Evolutionary conservation across 148 eudicot genomes (phyloP).

Genomic region (Chenopodium quinoa): DNA sequence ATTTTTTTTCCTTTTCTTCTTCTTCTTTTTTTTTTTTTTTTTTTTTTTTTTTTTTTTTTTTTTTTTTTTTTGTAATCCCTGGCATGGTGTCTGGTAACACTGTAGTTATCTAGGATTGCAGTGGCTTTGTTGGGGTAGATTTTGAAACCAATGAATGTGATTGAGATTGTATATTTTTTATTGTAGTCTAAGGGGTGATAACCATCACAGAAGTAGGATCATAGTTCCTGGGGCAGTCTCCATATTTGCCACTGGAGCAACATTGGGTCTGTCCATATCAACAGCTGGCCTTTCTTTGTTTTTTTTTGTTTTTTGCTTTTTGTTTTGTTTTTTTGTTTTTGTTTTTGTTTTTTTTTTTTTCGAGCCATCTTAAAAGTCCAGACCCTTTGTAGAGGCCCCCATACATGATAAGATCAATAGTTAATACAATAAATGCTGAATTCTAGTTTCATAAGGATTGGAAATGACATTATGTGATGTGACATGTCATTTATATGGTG

Average conservation of each 20-base stretch:
- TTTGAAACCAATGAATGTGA: constrained; percentile 1
- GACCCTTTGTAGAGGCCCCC: not conserved
- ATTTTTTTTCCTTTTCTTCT: not conserved
- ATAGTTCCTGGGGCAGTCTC: not conserved
- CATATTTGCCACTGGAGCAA: not conserved
- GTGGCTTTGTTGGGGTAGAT: not conserved
- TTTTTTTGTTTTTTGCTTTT: not conserved
- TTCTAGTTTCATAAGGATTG: not conserved
- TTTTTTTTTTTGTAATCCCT: too few species aligned
- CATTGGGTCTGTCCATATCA: not conserved
- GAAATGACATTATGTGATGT: not conserved
- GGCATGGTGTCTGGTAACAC: not conserved
- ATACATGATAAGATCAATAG: not conserved
- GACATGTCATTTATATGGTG: not conserved
- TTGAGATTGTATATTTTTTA: not conserved
- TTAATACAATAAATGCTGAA: not conserved
- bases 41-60: too few species aligned
- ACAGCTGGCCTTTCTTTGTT: not conserved
- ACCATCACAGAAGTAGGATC: not conserved
- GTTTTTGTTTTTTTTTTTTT: not conserved
- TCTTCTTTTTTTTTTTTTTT: too few species aligned
- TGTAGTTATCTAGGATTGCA: not conserved
- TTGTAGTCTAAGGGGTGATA: too few species aligned
- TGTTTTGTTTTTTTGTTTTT: too few species aligned
- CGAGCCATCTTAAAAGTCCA: not conserved